Base-by-base conservation (phyloP, 306 rosid species). In the Acacia melanoxylon region DNA sequence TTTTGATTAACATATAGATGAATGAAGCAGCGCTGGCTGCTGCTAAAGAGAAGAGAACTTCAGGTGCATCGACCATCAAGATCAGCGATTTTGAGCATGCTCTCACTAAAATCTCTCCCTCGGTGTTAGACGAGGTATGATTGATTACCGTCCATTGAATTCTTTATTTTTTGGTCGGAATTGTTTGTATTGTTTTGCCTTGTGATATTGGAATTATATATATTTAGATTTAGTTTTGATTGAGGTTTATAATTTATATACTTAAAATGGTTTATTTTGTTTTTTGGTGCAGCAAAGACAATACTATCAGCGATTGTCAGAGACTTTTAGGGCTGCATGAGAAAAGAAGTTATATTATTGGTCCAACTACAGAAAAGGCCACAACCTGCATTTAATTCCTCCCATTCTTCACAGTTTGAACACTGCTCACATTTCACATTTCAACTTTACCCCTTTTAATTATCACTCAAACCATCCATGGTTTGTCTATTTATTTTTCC, bases 21-120 rank as follows among this genome's bases (percentile, higher is more conserved):
- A 78, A 90, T 9, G 92, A 94, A 83, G 97, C 98, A 35, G 91
- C 85, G 17, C 86, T 87, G 93, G 81, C 86, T 81, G 96, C 97
- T 74, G 85, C 86, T 25, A 88, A 91, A 15, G 96, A 91, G 83
- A 86, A 81, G 79, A 80, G 73, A 75, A 81, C 76, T 69, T 45
- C 27, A 1, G 82, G 4, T 44, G 16, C 40, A 33, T 14, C 0
- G 10, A 81, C 78, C 67, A 81, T 86, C 86, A 86, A 68, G 56
- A 25, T 70, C 24, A 48, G 77, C 33, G 90, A 89, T 82, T 86
- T 89, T 68, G 86, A 80, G 80, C 54, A 13, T 48, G 88, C 91
- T 40, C 58, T 89, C 24, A 63, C 58, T 68, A 77, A 82, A 78
- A 67, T 80, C 61, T 82, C 84, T 17, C 87, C 85, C 1, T 89